A percentile compares a stretch with the other conserved stretches of the same genome.
phyloP scores from a whole-genome alignment of 73 alveolate species.

The Breviolum minutum region DNA sequence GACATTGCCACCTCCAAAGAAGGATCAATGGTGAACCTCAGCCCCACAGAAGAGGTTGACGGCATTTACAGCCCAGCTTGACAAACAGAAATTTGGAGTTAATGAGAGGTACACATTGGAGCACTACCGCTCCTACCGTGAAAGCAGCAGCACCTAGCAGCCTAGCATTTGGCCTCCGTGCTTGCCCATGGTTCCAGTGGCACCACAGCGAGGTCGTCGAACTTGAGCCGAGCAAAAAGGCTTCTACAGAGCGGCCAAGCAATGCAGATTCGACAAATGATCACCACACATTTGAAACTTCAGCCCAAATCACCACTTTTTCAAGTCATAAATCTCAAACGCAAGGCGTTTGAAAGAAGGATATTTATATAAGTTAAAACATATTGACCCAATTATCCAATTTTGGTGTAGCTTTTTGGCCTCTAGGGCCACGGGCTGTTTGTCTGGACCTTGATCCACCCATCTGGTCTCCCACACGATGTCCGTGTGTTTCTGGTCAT shows the following conservation, averaged over 20 bases:
- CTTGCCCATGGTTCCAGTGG: conserved; percentile 17
- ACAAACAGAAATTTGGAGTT: no score
- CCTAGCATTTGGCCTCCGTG: not conserved
- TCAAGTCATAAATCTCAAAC: no score
- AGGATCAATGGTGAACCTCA: conserved; percentile 44
- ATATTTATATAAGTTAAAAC: no score
- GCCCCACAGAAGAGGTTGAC: no score
- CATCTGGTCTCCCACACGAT: conserved; percentile 98
- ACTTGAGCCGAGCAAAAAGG: conserved; percentile 21
- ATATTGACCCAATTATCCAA: no score
- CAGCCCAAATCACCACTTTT: no score
- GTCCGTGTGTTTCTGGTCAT: conserved; percentile 99
- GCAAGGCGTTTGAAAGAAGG: no score
- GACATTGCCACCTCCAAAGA: conserved; percentile 30
- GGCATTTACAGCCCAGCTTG: no score
- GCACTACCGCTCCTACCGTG: no score
- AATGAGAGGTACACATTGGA: no score
- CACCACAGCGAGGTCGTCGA: not conserved
- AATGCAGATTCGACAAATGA: not conserved
- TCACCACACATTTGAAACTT: no score
- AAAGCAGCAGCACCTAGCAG: no score
- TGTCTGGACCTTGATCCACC: conserved; percentile 98
- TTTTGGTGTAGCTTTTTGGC: not conserved
- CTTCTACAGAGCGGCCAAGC: not conserved
- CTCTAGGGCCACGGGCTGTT: conserved; percentile 35